Percentiles rank a stretch among this genome's conserved stretches.
Evolutionary conservation across 441 rosid species (phyloP).

Genomic region (Flueggea neowawraea): DNA sequence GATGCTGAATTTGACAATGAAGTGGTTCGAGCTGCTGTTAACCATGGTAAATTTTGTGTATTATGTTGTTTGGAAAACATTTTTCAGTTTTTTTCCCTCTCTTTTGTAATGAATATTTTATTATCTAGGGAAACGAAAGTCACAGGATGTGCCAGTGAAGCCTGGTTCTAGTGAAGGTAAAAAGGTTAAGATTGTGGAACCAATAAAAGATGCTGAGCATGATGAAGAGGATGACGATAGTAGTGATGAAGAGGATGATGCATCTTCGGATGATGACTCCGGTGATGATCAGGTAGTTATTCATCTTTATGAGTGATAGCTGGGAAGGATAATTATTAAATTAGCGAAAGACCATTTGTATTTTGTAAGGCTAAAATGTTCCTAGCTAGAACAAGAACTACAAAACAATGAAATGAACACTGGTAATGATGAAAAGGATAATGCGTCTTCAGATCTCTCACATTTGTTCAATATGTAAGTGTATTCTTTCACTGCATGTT

Average conservation of each 20-base stretch:
- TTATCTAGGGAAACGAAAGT: constrained; percentile 18
- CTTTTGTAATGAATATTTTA: not conserved
- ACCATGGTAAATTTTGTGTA: constrained; percentile 23
- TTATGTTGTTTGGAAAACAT: not conserved
- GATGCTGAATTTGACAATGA: constrained; percentile 19
- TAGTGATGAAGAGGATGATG: constrained; percentile 30
- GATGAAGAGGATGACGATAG: constrained; percentile 24
- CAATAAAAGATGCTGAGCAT: constrained; percentile 32
- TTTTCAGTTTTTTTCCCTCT: too few relatives aligned
- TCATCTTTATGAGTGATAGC: not conserved
- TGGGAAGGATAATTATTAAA: not conserved
- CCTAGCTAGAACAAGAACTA: too few relatives aligned
- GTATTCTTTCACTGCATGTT: not conserved
- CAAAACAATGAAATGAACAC: too few relatives aligned
- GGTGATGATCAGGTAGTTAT: constrained; percentile 46
- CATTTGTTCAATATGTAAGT: too few relatives aligned
- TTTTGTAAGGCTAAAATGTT: too few relatives aligned
- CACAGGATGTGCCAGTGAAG: constrained; percentile 13
- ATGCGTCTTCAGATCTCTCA: too few relatives aligned
- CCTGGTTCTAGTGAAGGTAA: constrained; percentile 11
- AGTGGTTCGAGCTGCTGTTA: constrained; percentile 17
- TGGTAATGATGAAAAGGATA: too few relatives aligned
- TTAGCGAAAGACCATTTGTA: too few relatives aligned
- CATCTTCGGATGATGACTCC: constrained; percentile 28
- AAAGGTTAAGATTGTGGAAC: constrained; percentile 26